These are phyloP conservation scores for Henningerozyma blattae DNA, from an alignment of 805 yeast genomes.

Conservation along the genomic window DNA sequence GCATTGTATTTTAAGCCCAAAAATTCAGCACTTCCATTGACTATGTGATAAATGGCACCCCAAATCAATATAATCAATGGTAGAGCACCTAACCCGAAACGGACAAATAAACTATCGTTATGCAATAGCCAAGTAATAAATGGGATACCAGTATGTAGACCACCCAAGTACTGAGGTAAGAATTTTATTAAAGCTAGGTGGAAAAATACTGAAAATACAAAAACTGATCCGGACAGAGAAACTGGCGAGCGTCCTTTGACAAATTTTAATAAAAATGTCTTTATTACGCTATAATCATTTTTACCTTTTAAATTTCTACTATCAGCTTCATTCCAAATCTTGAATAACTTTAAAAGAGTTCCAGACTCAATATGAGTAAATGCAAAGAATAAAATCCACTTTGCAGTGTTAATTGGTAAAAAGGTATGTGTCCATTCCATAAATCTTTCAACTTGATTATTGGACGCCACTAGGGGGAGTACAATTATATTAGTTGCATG, in stretches of 20 bases:
- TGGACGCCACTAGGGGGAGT: constrained; percentile 11
- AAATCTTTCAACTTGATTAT: neutral
- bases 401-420: neutral
- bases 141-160: constrained; percentile 11
- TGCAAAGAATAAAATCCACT: neutral
- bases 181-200: constrained; percentile 14
- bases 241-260: constrained; percentile 10
- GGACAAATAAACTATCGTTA: constrained; percentile 8
- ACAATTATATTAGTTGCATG: constrained; percentile 16
- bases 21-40: constrained; percentile 8
- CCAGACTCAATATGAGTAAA: neutral
- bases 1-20: neutral
- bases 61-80: constrained; percentile 12
- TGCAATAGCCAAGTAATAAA: constrained; percentile 16
- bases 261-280: too few species aligned
- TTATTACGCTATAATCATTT: neutral
- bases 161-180: constrained; percentile 4
- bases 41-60: constrained; percentile 15
- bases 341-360: neutral
- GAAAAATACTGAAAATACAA: constrained; percentile 10
- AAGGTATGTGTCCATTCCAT: neutral
- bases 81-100: constrained; percentile 12
- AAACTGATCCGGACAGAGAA: constrained; percentile 12
- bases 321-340: neutral
- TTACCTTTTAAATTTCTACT: neutral